Base-by-base conservation (phyloP, 306 rosid genomes). In the Cercis canadensis region DNA sequence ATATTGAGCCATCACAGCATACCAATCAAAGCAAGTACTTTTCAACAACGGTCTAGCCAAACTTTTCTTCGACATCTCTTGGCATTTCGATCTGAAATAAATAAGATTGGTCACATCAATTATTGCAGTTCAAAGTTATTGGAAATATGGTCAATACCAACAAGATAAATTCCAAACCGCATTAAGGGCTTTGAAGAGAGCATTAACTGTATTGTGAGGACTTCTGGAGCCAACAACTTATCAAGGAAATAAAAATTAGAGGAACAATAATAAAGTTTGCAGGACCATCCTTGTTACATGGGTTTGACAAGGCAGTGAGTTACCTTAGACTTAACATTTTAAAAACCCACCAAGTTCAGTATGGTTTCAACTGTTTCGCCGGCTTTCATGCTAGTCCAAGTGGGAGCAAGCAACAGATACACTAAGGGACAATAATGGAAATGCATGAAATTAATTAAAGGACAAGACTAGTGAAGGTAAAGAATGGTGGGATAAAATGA, bases 321-420 rank as follows among this genome's bases (percentile, higher is more conserved):
- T 88, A 93, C 98, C 98, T 93, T 90, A 4, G 97, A 90, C 83
- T 90, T 93, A 62, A 90, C 84, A 80, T 93, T 93, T 76, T 93
- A 88, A 70, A 87, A 93, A 66, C 98, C 98, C 41, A 94, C 97
- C 74, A 88, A 82, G 70, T 83, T 76, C 73, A 93, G 78, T 62
- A 93, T 86, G 71, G 89, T 82, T 87, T 93, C 88, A 19, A 89
- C 93, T 47, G 84, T 87, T 84, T 87, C 82, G 37, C 98, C 98
- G 0, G 97, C 98, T 81, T 84, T 82, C 92, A 93, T 82, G 19
- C 97, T 97, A 4, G 92, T 88, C 57, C 79, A 61, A 52, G 97
- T 90, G 24, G 90, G 69, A 57, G 98, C 98, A 63, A 96, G 98
- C 98, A 97, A 90, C 39, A 93, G 96, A 88, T 93, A 90, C 59